Evolutionary conservation across 2,329 filamentous ascomycete genomes (phyloP).

Genomic region (Cladorrhinum sp.): DNA sequence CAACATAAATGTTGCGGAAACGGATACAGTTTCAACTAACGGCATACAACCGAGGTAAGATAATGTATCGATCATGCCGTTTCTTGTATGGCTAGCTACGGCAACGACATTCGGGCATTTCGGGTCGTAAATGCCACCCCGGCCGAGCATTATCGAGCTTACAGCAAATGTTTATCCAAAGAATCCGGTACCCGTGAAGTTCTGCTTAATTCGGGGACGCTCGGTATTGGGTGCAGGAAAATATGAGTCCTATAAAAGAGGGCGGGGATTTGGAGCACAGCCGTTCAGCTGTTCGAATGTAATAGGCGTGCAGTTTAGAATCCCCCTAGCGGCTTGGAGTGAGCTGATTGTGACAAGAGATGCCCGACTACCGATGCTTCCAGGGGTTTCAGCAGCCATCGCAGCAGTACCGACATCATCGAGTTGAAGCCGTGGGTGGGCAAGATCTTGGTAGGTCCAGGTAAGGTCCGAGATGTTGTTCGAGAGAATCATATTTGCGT

Average conservation of each 20-base stretch:
- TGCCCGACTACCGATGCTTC: neutral
- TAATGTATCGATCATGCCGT: neutral
- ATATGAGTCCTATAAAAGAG: too few species aligned
- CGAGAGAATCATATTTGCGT: slow-evolving; percentile 2
- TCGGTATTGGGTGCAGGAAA: too few species aligned
- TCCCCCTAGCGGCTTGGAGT: neutral
- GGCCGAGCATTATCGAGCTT: too few species aligned
- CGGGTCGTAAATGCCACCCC: neutral
- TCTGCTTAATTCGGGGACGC: neutral
- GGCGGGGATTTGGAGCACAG: too few species aligned
- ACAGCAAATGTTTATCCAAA: neutral
- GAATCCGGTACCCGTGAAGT: slow-evolving; percentile 1
- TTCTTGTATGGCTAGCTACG: neutral
- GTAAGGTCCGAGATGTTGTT: slow-evolving; percentile 3
- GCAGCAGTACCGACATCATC: neutral
- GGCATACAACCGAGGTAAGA: neutral
- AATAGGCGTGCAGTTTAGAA: neutral
- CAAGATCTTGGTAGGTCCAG: slow-evolving; percentile 4
- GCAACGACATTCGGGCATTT: neutral
- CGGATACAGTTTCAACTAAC: neutral
- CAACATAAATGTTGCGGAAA: neutral
- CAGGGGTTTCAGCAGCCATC: neutral
- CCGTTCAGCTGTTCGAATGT: neutral
- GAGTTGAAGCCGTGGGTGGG: neutral
- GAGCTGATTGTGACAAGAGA: neutral